A percentile compares a stretch with the other conserved stretches of the same genome.
These are phyloP conservation scores for Eucalyptus cloeziana DNA, from an alignment of 345 rosid genomes.

Conservation along the genomic window DNA sequence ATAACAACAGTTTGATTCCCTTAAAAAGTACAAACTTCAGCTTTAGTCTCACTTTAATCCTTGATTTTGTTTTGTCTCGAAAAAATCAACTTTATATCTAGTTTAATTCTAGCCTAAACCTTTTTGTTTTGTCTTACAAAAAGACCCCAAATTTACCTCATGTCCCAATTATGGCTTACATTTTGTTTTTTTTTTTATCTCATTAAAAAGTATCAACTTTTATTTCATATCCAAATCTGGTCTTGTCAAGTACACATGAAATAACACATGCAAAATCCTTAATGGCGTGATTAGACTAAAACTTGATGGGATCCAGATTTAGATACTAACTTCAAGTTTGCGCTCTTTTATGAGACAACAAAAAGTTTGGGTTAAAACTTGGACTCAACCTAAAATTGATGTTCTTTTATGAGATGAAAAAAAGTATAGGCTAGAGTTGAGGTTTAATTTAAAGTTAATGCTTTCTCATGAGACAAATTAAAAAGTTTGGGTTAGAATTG, in stretches of 20 bases:
- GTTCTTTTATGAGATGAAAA: not conserved
- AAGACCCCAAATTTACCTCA: not conserved
- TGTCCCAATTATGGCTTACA: not conserved
- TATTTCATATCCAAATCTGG: not conserved
- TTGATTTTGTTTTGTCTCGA: not conserved
- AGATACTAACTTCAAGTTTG: not conserved
- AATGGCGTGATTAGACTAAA: fast-evolving
- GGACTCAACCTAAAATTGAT: not conserved
- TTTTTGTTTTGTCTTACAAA: not conserved
- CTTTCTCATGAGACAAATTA: not conserved
- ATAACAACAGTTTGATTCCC: fast-evolving
- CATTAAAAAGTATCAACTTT: not conserved
- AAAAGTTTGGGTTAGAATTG: not conserved
- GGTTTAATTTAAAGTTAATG: not conserved
- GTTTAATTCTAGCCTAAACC: not conserved
- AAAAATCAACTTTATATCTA: not conserved
- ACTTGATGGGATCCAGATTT: not conserved
- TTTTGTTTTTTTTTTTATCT: not conserved
- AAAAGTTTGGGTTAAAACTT: not conserved
- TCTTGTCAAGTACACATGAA: not conserved
- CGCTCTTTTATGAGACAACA: not conserved
- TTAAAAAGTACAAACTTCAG: not conserved
- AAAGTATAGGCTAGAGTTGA: not conserved
- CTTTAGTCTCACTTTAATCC: not conserved
- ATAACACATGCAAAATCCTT: not conserved